Evolutionary conservation across 169 alveolate genomes (phyloP), one percentile per base, ranked within the genome.

Genomic region (Eimeria praecox): DNA sequence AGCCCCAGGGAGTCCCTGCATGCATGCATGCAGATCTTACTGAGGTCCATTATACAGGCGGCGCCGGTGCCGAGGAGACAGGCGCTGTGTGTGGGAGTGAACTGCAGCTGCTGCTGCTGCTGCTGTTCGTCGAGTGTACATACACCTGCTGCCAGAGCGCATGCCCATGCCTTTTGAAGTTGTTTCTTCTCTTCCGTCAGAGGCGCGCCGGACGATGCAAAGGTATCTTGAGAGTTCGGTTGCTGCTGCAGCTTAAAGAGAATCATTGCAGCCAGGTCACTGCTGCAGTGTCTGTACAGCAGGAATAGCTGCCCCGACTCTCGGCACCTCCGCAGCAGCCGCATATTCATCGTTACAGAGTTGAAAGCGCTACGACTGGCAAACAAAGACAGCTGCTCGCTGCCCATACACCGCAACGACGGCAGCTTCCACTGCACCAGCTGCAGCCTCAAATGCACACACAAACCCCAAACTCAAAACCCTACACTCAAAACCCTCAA

Each of bases 281-380:
- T 86, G 93, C 93, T 86, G 93, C 93, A 86, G 93, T 86, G 93
- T 62, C 82, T 86, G 62, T 86, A 86, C 42, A 86, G 78, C 93
- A 86, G 62, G 66, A 35, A 82, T 42, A 86, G 93, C 59, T 86
- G 93, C 82, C 69, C 64, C 64, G 83, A 10, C n/a, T 62, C 93
- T 42, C 69, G 82, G 42, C 80, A 62, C 9, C 93, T 80, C 49
- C 93, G 93, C 64, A 86, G 64, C 78, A 86, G 78, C n/a, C 93
- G 64, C 93, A 86, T 86, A 10, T 71, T 86, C 42, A 86, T 86
- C 24, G 93, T 40, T 35, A 86, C 93, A n/a, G 93, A 59, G 66
- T 86, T 86, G 66, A 86, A 86, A 30, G 93, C 78, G 30, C 93
- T 86, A 27, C 93, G 93, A 14, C 66, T 38, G 14, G 93, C 93